phyloP scores from a whole-genome alignment of 225 moss, liverwort and hornwort species.

The Bryum argenteum region DNA sequence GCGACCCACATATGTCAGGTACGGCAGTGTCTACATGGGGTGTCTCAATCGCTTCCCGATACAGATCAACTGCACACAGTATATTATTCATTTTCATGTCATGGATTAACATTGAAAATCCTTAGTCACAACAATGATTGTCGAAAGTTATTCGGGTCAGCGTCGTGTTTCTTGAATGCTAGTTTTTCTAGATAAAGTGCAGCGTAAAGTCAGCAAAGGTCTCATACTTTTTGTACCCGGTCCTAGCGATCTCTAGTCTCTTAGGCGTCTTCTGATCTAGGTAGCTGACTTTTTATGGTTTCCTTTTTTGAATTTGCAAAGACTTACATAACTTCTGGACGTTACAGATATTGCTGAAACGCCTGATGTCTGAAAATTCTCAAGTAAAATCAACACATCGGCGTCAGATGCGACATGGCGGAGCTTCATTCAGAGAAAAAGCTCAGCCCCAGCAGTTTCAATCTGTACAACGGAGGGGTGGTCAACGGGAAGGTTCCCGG shows the following conservation, averaged over 20 bases:
- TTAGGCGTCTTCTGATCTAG: slow-evolving; percentile 8
- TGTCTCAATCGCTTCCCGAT: background rate
- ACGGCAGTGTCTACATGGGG: background rate
- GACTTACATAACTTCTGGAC: background rate
- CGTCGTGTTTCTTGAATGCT: background rate
- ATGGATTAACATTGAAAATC: background rate
- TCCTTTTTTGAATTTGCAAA: slow-evolving; percentile 14
- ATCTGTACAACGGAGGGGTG: slow-evolving; percentile 38
- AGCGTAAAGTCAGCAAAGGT: background rate
- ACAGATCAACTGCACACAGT: background rate
- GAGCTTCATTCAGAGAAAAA: slow-evolving; percentile 56
- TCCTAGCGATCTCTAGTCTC: background rate
- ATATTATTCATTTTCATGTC: background rate
- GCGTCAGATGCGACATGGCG: slow-evolving; percentile 55
- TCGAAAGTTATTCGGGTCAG: background rate
- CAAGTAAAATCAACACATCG: slow-evolving; percentile 22
- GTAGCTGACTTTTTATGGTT: background rate
- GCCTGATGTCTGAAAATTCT: slow-evolving; percentile 39
- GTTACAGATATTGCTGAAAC: slow-evolving; percentile 29
- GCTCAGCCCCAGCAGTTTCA: slow-evolving; percentile 38
- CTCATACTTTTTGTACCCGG: background rate
- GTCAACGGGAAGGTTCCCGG: slow-evolving; percentile 42
- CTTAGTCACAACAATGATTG: background rate
- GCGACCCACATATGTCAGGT: slow-evolving; percentile 19
- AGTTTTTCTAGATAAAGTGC: background rate